Evolutionary conservation across 1,284 basidiomycete genomes (phyloP).

Genomic region (Cryptococcus neoformans): DNA sequence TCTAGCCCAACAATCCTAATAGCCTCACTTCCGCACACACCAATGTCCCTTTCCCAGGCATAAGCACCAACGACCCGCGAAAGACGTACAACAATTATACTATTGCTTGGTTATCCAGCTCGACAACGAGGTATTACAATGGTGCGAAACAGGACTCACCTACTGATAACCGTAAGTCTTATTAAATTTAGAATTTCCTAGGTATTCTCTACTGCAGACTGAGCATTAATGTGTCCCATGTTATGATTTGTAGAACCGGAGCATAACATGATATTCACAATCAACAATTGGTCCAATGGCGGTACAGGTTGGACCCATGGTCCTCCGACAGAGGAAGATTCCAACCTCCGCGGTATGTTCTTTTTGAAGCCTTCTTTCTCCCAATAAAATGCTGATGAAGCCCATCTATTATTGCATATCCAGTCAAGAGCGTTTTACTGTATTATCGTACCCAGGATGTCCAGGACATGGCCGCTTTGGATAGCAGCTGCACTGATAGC

Average conservation of each 20-base stretch:
- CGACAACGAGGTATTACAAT: conserved; percentile 10
- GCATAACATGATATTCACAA: conserved; percentile 1
- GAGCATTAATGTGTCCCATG: not conserved
- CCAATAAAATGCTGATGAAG: not conserved
- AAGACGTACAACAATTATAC: conserved; percentile 10
- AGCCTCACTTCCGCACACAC: not conserved
- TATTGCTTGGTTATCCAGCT: conserved; percentile 10
- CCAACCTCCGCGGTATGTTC: not conserved
- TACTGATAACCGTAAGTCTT: conserved; percentile 4
- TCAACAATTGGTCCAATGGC: conserved; percentile 13
- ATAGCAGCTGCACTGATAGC: not conserved
- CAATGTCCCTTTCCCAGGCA: conserved; percentile 2
- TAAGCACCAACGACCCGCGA: conserved; percentile 1
- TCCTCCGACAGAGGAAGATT: conserved; percentile 1
- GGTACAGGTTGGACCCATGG: conserved; percentile 2
- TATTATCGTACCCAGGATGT: conserved; percentile 11
- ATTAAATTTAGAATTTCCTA: not conserved
- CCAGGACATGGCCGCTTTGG: not conserved
- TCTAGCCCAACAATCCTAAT: conserved; percentile 1
- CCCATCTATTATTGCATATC: not conserved
- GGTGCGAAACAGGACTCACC: conserved; percentile 4
- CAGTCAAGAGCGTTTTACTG: conserved; percentile 4
- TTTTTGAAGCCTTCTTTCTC: no score
- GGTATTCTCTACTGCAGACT: not conserved
- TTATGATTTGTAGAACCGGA: not conserved